These are phyloP conservation scores for Trypanosoma cruzi DNA, from an alignment of 208 protist species.

Conservation along the genomic window DNA sequence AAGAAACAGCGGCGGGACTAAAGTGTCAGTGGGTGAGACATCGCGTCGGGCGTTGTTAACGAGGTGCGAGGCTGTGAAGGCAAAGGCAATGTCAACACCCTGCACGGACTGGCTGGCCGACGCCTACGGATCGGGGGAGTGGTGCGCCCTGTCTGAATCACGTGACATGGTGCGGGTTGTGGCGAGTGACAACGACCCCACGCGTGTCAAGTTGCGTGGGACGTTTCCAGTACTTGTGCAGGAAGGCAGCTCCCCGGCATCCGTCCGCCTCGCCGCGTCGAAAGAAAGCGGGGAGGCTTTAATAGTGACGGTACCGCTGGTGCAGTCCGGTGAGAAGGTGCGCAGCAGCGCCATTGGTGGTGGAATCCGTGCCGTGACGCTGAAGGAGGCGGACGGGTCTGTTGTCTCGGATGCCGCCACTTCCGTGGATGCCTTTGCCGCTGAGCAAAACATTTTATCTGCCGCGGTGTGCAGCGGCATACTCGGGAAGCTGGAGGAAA, in stretches of 20 bases:
- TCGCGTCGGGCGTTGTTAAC: neutral
- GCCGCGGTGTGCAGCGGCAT: slow-evolving; percentile 67
- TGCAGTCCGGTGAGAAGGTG: slow-evolving; percentile 22
- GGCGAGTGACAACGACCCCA: slow-evolving; percentile 33
- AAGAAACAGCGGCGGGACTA: slow-evolving; percentile 2
- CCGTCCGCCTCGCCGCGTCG: slow-evolving; percentile 5
- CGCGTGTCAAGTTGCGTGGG: slow-evolving; percentile 18
- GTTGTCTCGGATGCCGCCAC: slow-evolving; percentile 16
- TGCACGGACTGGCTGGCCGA: neutral
- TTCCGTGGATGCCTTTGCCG: slow-evolving; percentile 35
- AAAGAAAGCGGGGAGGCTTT: slow-evolving; percentile 7
- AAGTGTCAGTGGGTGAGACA: neutral
- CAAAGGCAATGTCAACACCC: neutral
- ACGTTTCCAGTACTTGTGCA: neutral
- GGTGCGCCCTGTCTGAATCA: slow-evolving; percentile 15
- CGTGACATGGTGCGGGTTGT: slow-evolving; percentile 26
- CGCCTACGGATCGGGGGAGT: neutral
- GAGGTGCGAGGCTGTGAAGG: slow-evolving; percentile 6
- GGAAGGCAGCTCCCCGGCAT: slow-evolving; percentile 1
- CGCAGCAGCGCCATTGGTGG: slow-evolving; percentile 24
- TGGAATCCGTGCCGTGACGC: slow-evolving; percentile 39
- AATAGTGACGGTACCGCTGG: slow-evolving; percentile 15
- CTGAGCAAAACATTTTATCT: slow-evolving; percentile 58
- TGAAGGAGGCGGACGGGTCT: slow-evolving; percentile 37
- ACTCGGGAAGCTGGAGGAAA: slow-evolving; percentile 50